A percentile compares a stretch with the other conserved stretches of the same genome.
Evolutionary conservation across 176 grass and related monocot species (phyloP).

Genomic region (Alloteropsis semialata): DNA sequence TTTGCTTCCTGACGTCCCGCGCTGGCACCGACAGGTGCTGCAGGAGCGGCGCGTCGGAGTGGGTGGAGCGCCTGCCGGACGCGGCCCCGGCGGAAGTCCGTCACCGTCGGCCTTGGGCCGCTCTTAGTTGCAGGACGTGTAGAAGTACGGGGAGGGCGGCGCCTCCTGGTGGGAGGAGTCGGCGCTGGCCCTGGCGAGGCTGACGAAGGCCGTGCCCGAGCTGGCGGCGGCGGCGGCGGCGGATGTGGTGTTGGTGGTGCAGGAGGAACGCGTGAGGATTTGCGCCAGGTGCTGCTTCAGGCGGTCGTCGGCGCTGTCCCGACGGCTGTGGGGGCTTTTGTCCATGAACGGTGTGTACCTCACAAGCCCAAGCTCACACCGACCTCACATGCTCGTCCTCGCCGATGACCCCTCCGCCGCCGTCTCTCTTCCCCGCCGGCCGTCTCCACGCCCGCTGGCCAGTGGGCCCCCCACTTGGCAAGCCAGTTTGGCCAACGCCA

Average conservation of each 20-base stretch:
- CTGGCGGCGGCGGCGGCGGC: conserved; percentile 22
- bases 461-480: no score
- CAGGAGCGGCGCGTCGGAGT: conserved; percentile 39
- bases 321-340: conserved; percentile 27
- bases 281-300: conserved; percentile 63
- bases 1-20: conserved; percentile 18
- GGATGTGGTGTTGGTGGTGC: conserved; percentile 40
- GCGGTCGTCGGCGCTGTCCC: conserved; percentile 14
- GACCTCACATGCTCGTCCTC: no score
- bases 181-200: conserved; percentile 24
- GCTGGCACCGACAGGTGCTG: background rate
- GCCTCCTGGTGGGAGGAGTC: conserved; percentile 25
- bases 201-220: conserved; percentile 34
- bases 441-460: no score
- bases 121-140: conserved; percentile 43
- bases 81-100: background rate
- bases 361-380: no score
- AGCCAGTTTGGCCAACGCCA: no score
- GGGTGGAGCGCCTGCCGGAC: conserved; percentile 33
- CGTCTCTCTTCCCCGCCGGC: no score
- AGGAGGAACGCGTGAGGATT: conserved; percentile 68
- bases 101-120: conserved; percentile 28
- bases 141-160: conserved; percentile 38
- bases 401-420: no score
- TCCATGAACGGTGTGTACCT: conserved; percentile 31